phyloP scores from a whole-genome alignment of 129 eudicot species.

The Apium graveolens region DNA sequence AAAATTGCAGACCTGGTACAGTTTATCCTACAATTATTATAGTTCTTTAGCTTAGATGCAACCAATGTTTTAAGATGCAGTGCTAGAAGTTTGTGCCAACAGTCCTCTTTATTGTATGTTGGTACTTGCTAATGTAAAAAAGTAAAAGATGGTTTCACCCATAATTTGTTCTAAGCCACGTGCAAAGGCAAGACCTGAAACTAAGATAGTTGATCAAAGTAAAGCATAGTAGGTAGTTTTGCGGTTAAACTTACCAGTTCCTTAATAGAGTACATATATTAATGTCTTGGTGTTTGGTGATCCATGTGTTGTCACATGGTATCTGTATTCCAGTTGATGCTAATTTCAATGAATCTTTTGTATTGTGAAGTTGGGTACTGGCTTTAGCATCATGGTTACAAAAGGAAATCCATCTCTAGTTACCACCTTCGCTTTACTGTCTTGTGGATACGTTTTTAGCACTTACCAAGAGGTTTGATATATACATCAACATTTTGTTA shows the following conservation, averaged over 20 bases:
- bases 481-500: neutral
- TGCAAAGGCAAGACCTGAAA: neutral
- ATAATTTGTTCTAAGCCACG: neutral
- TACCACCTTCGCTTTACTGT: conserved; percentile 76
- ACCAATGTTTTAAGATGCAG: neutral
- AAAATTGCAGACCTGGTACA: conserved; percentile 92
- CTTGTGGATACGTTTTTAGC: conserved; percentile 87
- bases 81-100: neutral
- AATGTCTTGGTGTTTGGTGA: neutral
- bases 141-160: neutral
- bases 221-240: neutral
- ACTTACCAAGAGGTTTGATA: conserved; percentile 79
- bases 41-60: neutral
- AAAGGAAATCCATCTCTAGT: conserved; percentile 83
- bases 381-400: conserved; percentile 80
- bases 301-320: neutral
- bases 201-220: neutral
- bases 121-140: neutral
- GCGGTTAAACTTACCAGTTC: neutral
- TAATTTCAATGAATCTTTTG: conserved; percentile 12
- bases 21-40: no score
- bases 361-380: conserved; percentile 82
- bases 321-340: conserved; percentile 7
- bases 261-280: neutral
- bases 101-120: neutral